Conservation (phyloP, 140 eudicot genomes). For the Oenanthe javanica region DNA sequence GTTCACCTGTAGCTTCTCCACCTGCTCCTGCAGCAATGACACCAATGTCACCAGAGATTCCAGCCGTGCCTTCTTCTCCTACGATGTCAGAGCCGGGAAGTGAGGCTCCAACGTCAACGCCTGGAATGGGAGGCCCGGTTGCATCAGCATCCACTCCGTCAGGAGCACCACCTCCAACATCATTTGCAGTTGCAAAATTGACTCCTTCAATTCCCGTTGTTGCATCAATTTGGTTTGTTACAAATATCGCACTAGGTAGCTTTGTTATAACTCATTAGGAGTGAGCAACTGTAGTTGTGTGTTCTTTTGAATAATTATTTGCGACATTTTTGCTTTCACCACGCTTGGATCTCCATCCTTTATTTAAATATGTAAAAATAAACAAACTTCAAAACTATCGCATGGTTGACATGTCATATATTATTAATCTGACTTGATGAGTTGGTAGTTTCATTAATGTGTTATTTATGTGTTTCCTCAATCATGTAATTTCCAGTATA, state of each 20-base stretch:
- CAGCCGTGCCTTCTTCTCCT: conserved; percentile 2
- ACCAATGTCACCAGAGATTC: neutral
- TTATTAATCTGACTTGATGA: neutral
- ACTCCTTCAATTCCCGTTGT: conserved; percentile 13
- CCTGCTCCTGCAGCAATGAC: conserved; percentile 1
- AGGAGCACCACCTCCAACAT: conserved; percentile 17
- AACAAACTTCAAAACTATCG: neutral
- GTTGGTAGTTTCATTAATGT: neutral
- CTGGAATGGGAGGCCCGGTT: neutral
- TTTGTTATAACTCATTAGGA: neutral
- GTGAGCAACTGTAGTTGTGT: neutral
- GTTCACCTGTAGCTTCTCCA: conserved; percentile 1
- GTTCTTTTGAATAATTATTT: neutral
- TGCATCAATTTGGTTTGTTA: conserved; percentile 17
- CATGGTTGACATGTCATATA: neutral
- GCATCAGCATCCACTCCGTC: conserved; percentile 14
- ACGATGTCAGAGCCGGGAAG: conserved; percentile 6
- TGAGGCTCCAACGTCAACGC: neutral
- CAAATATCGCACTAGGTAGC: conserved; percentile 12
- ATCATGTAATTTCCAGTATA: neutral
- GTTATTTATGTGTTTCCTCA: neutral
- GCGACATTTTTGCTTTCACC: neutral
- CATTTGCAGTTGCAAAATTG: conserved; percentile 20
- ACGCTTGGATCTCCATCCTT: neutral
- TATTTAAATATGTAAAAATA: neutral